Evolutionary conservation across 345 rosid species (phyloP).

Genomic region (Cardamine resedifolia): DNA sequence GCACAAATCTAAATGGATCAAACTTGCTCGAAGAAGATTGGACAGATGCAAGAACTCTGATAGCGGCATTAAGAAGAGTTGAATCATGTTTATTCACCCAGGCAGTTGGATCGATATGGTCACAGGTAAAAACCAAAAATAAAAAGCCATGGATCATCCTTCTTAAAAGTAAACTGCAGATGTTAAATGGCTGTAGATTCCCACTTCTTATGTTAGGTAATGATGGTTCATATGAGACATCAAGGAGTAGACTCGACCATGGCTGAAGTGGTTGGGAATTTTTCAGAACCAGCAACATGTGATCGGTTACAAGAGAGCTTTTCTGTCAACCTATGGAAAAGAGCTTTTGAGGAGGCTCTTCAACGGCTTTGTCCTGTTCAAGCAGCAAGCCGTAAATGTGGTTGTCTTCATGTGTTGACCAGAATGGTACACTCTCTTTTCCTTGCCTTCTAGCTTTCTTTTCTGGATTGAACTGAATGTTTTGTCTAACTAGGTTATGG

Average conservation of each 20-base stretch:
- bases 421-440: conserved; percentile 52
- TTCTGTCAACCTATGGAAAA: conserved; percentile 76
- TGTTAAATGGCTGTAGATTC: conserved; percentile 15
- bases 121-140: conserved; percentile 62
- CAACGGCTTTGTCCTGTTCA: conserved; percentile 80
- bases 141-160: background rate
- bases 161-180: conserved; percentile 3
- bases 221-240: conserved; percentile 83
- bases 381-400: conserved; percentile 71
- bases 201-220: conserved; percentile 47
- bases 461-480: conserved; percentile 46
- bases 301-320: conserved; percentile 81
- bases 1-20: conserved; percentile 34
- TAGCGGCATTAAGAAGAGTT: conserved; percentile 67
- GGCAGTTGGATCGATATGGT: conserved; percentile 87
- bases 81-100: conserved; percentile 92
- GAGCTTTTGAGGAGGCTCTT: conserved; percentile 78
- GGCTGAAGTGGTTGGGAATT: conserved; percentile 43
- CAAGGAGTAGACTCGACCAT: conserved; percentile 44
- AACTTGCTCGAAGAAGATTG: conserved; percentile 56
- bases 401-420: conserved; percentile 76
- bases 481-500: conserved; percentile 63
- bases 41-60: conserved; percentile 80
- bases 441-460: conserved; percentile 14
- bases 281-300: conserved; percentile 74